Evolutionary conservation across 352 stramenopile genomes (phyloP).

Genomic region (Globisporangium nodosum): DNA sequence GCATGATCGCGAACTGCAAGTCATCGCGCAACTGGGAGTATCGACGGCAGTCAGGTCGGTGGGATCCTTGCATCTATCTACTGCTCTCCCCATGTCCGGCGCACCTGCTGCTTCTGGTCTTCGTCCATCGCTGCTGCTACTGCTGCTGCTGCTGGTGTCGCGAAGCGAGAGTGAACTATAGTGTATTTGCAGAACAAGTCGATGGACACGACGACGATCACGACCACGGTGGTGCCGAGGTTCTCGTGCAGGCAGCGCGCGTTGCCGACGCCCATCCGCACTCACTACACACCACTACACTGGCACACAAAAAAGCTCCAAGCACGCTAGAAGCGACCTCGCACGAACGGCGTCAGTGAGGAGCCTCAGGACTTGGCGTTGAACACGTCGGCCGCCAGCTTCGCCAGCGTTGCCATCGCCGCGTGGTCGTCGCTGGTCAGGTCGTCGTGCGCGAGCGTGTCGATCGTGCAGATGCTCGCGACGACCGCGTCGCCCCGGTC

Average conservation of each 20-base stretch:
- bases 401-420: constrained; percentile 45
- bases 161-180: too few species aligned
- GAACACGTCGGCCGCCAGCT: constrained; percentile 48
- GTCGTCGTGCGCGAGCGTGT: constrained; percentile 22
- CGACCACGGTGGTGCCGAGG: too few species aligned
- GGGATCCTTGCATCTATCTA: too few species aligned
- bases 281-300: too few species aligned
- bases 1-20: constrained; percentile 69
- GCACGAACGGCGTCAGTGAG: constrained; percentile 8
- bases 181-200: too few species aligned
- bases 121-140: constrained; percentile 39
- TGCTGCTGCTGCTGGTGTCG: too few species aligned
- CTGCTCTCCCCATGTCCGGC: not conserved
- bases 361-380: constrained; percentile 1
- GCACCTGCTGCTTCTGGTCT: constrained; percentile 50
- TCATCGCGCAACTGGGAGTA: constrained; percentile 51
- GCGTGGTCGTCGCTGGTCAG: constrained; percentile 34
- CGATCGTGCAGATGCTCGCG: constrained; percentile 38
- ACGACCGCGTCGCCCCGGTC: constrained; percentile 14
- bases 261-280: too few species aligned
- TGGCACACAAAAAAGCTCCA: too few species aligned
- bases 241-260: too few species aligned
- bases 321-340: constrained; percentile 2
- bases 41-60: too few species aligned
- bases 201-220: too few species aligned